These are phyloP conservation scores for Erysimum pusillum DNA, from an alignment of 441 rosid genomes.

Conservation along the genomic window DNA sequence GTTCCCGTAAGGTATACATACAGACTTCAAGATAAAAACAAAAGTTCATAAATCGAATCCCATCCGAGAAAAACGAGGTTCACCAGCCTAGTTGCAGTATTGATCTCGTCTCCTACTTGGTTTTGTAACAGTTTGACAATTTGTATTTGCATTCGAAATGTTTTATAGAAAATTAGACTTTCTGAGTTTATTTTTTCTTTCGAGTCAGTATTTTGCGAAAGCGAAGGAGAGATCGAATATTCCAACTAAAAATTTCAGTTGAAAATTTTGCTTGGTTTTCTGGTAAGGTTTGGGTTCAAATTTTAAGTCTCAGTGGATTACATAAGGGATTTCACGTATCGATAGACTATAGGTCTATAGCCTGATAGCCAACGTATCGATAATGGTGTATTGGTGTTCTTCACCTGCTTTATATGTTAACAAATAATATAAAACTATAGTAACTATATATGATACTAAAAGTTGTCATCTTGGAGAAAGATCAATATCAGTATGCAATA, in stretches of 20 bases:
- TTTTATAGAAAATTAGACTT: neutral
- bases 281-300: neutral
- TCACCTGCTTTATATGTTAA: neutral
- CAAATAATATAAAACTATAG: neutral
- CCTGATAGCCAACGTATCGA: neutral
- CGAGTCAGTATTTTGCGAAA: neutral
- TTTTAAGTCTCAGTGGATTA: neutral
- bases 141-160: neutral
- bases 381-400: neutral
- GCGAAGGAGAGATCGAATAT: too few species aligned
- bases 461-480: conserved; percentile 15
- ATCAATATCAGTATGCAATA: too few species aligned
- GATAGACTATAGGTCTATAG: neutral
- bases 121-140: neutral
- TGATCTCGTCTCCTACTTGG: neutral
- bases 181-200: neutral
- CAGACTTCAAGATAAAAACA: neutral
- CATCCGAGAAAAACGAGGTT: neutral
- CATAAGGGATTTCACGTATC: neutral
- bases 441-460: neutral
- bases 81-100: neutral
- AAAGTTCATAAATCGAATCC: neutral
- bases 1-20: neutral
- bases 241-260: neutral
- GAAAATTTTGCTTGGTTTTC: neutral